Evolutionary conservation across 2,329 filamentous ascomycete species (phyloP).

Genomic region (Sordariomycetes sp.): DNA sequence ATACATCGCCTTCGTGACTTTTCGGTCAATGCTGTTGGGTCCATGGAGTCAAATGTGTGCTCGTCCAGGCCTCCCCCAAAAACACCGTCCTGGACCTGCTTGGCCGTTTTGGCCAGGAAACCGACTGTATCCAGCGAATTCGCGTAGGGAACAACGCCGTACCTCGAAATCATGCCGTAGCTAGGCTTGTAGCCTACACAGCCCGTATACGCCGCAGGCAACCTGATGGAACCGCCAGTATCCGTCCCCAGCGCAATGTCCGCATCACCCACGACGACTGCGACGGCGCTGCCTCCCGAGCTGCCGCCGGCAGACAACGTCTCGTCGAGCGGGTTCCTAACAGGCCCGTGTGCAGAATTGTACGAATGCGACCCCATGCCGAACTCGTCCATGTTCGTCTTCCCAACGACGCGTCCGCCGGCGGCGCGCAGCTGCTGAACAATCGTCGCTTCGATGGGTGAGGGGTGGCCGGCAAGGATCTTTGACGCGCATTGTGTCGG

Average conservation of each 20-base stretch:
- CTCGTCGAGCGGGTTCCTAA: constrained; percentile 38
- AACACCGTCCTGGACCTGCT: constrained; percentile 40
- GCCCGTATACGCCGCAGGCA: constrained; percentile 82
- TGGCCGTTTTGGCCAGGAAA: constrained; percentile 51
- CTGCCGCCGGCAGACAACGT: constrained; percentile 71
- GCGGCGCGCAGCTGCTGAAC: constrained; percentile 55
- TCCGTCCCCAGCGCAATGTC: constrained; percentile 77
- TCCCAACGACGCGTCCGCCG: constrained; percentile 59
- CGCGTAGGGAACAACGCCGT: constrained; percentile 83
- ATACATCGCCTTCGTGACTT: constrained; percentile 43
- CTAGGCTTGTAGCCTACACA: constrained; percentile 84
- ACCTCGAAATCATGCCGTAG: constrained; percentile 78
- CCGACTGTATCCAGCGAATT: constrained; percentile 91
- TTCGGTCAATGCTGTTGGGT: constrained; percentile 63
- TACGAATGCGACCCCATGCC: constrained; percentile 85
- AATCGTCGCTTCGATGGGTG: constrained; percentile 77
- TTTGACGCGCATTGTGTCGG: constrained; percentile 77
- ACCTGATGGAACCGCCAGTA: constrained; percentile 79
- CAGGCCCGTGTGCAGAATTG: constrained; percentile 59
- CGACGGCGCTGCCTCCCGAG: constrained; percentile 87
- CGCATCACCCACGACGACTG: constrained; percentile 54
- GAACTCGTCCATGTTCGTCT: constrained; percentile 93
- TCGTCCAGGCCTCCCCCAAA: constrained; percentile 37
- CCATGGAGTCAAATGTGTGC: constrained; percentile 55
- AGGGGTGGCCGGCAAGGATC: constrained; percentile 60